Conservation (phyloP, 2,329 filamentous ascomycete species). For the Teratosphaeriaceae sp. region DNA sequence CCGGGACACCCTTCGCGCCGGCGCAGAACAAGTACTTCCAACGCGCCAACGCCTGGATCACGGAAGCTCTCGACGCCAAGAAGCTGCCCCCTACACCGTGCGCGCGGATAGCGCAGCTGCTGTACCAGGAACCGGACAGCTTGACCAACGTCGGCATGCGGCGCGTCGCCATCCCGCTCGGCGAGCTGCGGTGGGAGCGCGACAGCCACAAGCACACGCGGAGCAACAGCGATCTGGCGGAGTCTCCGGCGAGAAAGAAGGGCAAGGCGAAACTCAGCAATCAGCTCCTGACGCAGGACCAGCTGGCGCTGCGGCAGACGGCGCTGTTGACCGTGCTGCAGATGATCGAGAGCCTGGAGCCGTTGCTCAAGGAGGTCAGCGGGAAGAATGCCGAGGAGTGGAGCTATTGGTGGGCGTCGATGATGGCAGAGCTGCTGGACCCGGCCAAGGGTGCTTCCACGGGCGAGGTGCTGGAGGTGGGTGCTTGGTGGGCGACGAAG, state of each 20-base stretch:
- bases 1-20: conserved; percentile 73
- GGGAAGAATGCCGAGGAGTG: conserved; percentile 88
- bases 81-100: conserved; percentile 71
- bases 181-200: conserved; percentile 80
- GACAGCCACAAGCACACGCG: conserved; percentile 46
- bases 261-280: conserved; percentile 17
- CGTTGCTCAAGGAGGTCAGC: conserved; percentile 71
- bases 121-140: conserved; percentile 72
- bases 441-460: conserved; percentile 63
- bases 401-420: conserved; percentile 80
- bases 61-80: conserved; percentile 64
- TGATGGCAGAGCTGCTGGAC: conserved; percentile 77
- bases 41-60: conserved; percentile 78
- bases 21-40: conserved; percentile 75
- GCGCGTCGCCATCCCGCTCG: conserved; percentile 78
- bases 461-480: conserved; percentile 74
- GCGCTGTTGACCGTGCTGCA: conserved; percentile 77
- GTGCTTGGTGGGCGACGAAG: conserved; percentile 59
- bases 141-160: conserved; percentile 65
- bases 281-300: conserved; percentile 37
- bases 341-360: conserved; percentile 79
- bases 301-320: conserved; percentile 67
- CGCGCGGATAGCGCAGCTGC: conserved; percentile 64
- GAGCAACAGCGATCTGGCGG: conserved; percentile 14
- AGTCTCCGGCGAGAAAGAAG: conserved; percentile 16